Evolutionary conservation across 192 early-diverging fungal species (phyloP).

Genomic region (Coemansia sp.): DNA sequence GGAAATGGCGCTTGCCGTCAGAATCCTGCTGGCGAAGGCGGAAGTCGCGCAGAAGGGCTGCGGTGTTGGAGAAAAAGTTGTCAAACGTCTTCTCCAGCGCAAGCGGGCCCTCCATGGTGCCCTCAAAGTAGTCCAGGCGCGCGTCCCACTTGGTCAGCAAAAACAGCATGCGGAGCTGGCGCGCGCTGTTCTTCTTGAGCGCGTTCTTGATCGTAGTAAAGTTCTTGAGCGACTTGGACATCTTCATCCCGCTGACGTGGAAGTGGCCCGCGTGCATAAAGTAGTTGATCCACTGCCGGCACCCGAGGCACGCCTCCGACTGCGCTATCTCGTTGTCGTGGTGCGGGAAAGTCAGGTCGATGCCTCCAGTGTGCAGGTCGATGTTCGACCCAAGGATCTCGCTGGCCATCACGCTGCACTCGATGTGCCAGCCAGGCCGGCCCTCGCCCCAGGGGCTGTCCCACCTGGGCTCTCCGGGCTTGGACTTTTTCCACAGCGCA

Average conservation of each 20-base stretch:
- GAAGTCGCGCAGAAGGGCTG: constrained; percentile 70
- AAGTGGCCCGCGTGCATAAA: constrained; percentile 96
- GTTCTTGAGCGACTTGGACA: constrained; percentile 98
- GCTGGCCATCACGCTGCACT: constrained; percentile 98
- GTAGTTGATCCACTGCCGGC: constrained; percentile 98
- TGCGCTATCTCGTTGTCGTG: constrained; percentile 98
- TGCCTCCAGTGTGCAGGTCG: constrained; percentile 95
- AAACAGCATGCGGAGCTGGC: constrained; percentile 89
- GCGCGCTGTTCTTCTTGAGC: constrained; percentile 70
- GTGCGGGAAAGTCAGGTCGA: constrained; percentile 95
- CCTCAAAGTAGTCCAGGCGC: constrained; percentile 79
- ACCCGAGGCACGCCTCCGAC: constrained; percentile 86
- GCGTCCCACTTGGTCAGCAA: constrained; percentile 83
- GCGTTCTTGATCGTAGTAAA: constrained; percentile 93
- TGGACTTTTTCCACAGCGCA: constrained; percentile 93
- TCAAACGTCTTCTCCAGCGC: constrained; percentile 72
- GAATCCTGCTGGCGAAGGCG: constrained; percentile 55
- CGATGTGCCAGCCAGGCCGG: constrained; percentile 99
- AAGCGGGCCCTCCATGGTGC: constrained; percentile 73
- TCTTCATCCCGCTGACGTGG: constrained; percentile 93
- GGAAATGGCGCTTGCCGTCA: constrained; percentile 70
- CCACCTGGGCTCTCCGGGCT: constrained; percentile 94
- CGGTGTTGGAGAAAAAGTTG: constrained; percentile 87
- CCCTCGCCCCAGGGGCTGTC: constrained; percentile 88
- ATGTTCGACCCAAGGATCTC: constrained; percentile 82